A percentile compares a stretch with the other conserved stretches of the same genome.
Evolutionary conservation across 176 grass and related monocot species (phyloP).

Genomic region (Lolium multiflorum): DNA sequence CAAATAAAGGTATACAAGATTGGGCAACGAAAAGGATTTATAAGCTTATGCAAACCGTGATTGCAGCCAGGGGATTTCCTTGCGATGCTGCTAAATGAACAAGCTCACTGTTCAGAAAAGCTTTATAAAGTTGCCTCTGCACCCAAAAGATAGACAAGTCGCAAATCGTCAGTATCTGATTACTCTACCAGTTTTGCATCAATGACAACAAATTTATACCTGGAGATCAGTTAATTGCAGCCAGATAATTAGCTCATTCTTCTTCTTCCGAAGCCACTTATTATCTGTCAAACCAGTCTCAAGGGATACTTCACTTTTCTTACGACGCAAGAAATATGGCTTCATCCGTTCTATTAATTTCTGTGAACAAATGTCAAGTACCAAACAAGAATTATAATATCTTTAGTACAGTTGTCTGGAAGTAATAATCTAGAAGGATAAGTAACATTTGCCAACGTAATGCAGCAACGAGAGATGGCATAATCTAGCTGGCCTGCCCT

Average conservation of each 20-base stretch:
- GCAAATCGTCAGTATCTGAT: constrained; percentile 20
- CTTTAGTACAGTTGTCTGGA: background rate
- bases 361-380: constrained; percentile 44
- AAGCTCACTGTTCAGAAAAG: constrained; percentile 86
- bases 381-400: constrained; percentile 26
- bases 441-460: background rate
- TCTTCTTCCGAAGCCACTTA: constrained; percentile 67
- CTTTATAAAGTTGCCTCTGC: constrained; percentile 95
- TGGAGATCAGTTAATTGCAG: constrained; percentile 80
- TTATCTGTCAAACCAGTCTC: constrained; percentile 37
- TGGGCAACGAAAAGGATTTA: constrained; percentile 20
- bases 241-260: constrained; percentile 92
- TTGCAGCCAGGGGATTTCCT: constrained; percentile 72
- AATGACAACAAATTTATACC: constrained; percentile 48
- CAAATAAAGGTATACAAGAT: constrained; percentile 31
- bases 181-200: constrained; percentile 28
- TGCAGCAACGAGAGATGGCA: constrained; percentile 9
- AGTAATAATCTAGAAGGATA: background rate
- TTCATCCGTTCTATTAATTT: constrained; percentile 86
- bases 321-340: constrained; percentile 74
- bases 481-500: background rate
- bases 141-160: constrained; percentile 34
- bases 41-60: constrained; percentile 66
- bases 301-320: constrained; percentile 80
- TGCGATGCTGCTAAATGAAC: constrained; percentile 59